Base-by-base conservation (phyloP, 1,139 yeast genomes). In the Geotrichum histeridarum region DNA sequence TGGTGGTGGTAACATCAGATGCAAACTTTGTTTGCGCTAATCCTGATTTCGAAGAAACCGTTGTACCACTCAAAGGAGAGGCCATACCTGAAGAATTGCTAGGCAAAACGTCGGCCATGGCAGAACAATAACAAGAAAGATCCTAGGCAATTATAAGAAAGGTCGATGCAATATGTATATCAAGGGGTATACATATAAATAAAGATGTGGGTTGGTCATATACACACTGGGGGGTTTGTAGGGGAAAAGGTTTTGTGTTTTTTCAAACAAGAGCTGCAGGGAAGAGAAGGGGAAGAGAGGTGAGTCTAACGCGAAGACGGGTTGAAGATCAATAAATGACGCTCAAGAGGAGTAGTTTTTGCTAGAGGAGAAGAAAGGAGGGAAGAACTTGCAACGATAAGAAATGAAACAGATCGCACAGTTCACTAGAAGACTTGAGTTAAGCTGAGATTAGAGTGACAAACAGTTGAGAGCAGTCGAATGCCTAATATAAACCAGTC, bases 111-210 rank as follows among this genome's bases (percentile, higher is more conserved):
- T 43, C 38, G 17, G 17, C 32, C 35, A 32, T 43, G 8, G 30
- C 6, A 37, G 8, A 11, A 11, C 11, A 22, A 22, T 22, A 27
- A n/a, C 11, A 18, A 31, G n/a, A 18, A 32, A 32, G 14, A 17
- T 15, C 27, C 22, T 11, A 17, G 33, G 36, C 17, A 38, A 33
- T 48, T 52, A 52, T 47, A 52, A 47, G 43, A 47, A 52, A 30
- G 54, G 54, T 46, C 54, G 54, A 48, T 52, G 51, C 42, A 48
- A 48, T 52, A 52, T 52, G 54, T 52, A 52, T 52, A 52, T 49
- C 41, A 42, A 44, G 17, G 54, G 51, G 50, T 52, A 52, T 52
- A 52, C 54, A 52, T 52, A 52, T 46, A 52, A 31, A 32, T 47
- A 37, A 14, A 52, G 48, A 52, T 52, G 54, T 35, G 38, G 45